These are phyloP conservation scores for Leishmania amazonensis DNA, from an alignment of 208 protist genomes.

Conservation along the genomic window DNA sequence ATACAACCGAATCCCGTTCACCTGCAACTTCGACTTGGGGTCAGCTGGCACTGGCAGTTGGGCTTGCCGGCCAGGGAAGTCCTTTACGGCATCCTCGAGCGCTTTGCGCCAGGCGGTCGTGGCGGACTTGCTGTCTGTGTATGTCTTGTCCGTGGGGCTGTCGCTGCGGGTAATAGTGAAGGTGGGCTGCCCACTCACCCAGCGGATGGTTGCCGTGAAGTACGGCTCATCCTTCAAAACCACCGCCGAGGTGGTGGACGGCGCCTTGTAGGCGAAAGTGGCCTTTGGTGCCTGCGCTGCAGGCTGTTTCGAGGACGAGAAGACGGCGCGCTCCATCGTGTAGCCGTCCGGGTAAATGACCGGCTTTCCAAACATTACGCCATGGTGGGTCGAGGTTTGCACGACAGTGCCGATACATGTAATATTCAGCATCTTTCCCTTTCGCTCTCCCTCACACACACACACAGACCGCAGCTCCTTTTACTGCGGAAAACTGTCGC, in stretches of 20 bases:
- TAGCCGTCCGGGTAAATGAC: constrained; percentile 58
- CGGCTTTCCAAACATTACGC: constrained; percentile 21
- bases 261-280: constrained; percentile 14
- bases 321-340: constrained; percentile 60
- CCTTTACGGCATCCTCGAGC: constrained; percentile 40
- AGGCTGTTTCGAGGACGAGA: constrained; percentile 3
- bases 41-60: constrained; percentile 4
- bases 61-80: constrained; percentile 46
- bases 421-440: constrained; percentile 43
- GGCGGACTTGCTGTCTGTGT: constrained; percentile 31
- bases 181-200: constrained; percentile 19
- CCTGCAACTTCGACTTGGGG: constrained; percentile 19
- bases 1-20: constrained; percentile 38
- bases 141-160: constrained; percentile 36
- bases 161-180: constrained; percentile 75
- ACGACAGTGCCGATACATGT: constrained; percentile 50
- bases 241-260: not conserved
- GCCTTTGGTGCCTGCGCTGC: constrained; percentile 2
- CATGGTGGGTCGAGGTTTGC: constrained; percentile 30
- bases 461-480: not conserved
- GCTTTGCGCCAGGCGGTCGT: constrained; percentile 58
- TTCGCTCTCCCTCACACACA: not conserved
- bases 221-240: constrained; percentile 13
- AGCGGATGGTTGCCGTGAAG: constrained; percentile 51
- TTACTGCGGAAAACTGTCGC: not conserved